Conservation (phyloP, 352 stramenopile genomes). For the Peronosclerospora sorghi region DNA sequence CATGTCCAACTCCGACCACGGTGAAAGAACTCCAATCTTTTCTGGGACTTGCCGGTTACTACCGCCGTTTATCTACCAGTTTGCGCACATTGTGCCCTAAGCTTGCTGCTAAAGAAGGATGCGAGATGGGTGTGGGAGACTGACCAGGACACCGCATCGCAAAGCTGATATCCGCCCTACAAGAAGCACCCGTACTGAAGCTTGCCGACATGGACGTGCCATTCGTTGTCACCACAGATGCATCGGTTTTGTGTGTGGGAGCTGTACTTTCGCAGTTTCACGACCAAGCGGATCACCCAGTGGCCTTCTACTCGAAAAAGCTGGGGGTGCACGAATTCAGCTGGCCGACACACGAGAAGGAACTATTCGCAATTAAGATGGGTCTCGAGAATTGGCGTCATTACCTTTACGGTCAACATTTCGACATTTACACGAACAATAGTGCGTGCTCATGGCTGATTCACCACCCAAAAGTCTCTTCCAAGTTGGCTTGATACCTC, state of each 20-base stretch:
- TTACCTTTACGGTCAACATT: slow-evolving; percentile 5
- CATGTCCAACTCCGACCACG: background rate
- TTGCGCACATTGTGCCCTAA: background rate
- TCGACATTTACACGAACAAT: slow-evolving; percentile 5
- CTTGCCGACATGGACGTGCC: background rate
- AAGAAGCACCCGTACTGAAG: background rate
- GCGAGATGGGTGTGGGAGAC: background rate
- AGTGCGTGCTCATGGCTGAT: slow-evolving; percentile 1
- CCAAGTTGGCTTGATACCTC: background rate
- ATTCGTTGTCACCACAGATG: slow-evolving; percentile 1
- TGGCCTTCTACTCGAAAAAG: slow-evolving; percentile 1
- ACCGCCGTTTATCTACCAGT: slow-evolving; percentile 1
- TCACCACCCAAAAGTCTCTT: slow-evolving; percentile 1
- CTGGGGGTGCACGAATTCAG: background rate
- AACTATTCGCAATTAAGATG: slow-evolving; percentile 10
- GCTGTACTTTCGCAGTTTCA: background rate
- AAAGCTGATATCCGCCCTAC: background rate
- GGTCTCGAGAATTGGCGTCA: slow-evolving; percentile 7
- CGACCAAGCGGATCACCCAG: background rate
- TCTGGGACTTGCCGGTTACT: background rate
- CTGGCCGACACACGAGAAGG: slow-evolving; percentile 2
- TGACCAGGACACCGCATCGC: background rate
- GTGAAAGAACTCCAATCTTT: slow-evolving; percentile 1
- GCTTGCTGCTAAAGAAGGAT: background rate
- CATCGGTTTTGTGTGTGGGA: background rate